phyloP scores from a whole-genome alignment of 2,329 filamentous ascomycete genomes.

The Trichoderma atrobrunneum region DNA sequence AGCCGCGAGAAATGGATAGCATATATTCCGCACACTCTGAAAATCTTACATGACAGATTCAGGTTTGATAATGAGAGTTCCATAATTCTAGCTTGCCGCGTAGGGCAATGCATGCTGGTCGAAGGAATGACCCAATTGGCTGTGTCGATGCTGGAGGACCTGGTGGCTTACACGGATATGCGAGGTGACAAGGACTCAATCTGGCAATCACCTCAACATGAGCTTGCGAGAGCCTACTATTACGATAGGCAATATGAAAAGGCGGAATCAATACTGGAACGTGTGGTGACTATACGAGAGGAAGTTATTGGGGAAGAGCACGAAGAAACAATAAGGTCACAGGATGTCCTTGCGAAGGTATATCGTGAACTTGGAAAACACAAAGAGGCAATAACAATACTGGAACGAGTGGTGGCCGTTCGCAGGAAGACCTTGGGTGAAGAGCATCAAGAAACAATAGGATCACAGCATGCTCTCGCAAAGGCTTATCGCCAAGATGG shows the following conservation, averaged over 20 bases:
- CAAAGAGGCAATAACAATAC: conserved; percentile 5
- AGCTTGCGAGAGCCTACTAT: background rate
- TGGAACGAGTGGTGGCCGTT: conserved; percentile 1
- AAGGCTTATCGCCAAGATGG: background rate
- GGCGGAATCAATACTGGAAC: conserved; percentile 7
- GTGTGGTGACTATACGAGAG: background rate
- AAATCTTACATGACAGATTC: background rate
- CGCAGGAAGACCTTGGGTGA: background rate
- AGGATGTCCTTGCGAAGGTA: background rate
- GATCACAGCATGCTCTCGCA: background rate
- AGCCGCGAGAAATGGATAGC: background rate
- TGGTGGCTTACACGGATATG: conserved; percentile 2
- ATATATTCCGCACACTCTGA: conserved; percentile 7
- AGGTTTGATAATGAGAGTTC: background rate
- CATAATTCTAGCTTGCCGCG: background rate
- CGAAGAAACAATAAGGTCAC: background rate
- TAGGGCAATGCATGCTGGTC: background rate
- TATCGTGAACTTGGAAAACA: background rate
- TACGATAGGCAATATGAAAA: background rate
- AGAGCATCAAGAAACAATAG: background rate
- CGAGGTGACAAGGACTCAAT: conserved; percentile 11
- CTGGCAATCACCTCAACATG: conserved; percentile 3
- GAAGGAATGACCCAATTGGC: background rate
- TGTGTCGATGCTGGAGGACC: background rate
- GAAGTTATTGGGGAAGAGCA: background rate